Evolutionary conservation across 2,329 filamentous ascomycete species (phyloP).

Genomic region (Clathrospora elynae): DNA sequence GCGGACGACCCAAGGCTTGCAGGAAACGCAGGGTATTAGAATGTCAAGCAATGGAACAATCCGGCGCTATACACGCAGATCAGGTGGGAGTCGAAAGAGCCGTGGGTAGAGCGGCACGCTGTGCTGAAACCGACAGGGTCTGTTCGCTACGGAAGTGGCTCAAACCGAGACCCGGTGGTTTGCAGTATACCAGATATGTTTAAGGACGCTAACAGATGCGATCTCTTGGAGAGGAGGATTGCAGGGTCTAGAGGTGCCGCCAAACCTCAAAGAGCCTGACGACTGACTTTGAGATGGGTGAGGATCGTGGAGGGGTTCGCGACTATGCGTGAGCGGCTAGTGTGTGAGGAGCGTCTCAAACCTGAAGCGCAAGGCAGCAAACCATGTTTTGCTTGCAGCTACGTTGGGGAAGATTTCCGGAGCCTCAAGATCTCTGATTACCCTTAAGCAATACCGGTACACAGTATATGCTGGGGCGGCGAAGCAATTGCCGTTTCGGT

Average conservation of each 20-base stretch:
- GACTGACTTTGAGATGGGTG: conserved; percentile 22
- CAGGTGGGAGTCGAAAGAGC: conserved; percentile 41
- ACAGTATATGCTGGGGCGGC: conserved; percentile 26
- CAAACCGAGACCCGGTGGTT: conserved; percentile 40
- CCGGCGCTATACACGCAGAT: conserved; percentile 36
- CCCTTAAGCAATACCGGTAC: conserved; percentile 28
- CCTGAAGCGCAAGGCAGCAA: conserved; percentile 47
- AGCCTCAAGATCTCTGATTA: conserved; percentile 24
- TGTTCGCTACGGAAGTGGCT: conserved; percentile 42
- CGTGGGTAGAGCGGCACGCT: conserved; percentile 39
- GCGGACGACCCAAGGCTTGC: conserved; percentile 39
- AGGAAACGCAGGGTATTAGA: conserved; percentile 46
- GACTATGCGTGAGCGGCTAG: conserved; percentile 40
- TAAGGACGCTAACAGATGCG: conserved; percentile 40
- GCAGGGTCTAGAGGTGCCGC: conserved; percentile 33
- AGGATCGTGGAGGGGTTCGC: conserved; percentile 28
- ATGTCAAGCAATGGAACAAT: conserved; percentile 32
- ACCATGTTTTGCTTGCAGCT: conserved; percentile 39
- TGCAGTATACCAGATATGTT: conserved; percentile 36
- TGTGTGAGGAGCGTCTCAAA: conserved; percentile 50
- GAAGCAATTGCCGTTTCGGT: conserved; percentile 25
- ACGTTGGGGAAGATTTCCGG: conserved; percentile 24
- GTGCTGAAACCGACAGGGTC: conserved; percentile 45
- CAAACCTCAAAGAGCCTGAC: conserved; percentile 28
- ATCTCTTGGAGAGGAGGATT: conserved; percentile 24